Evolutionary conservation across 345 rosid genomes (phyloP), one percentile per base, ranked within the genome.

Genomic region (Psidium guajava): DNA sequence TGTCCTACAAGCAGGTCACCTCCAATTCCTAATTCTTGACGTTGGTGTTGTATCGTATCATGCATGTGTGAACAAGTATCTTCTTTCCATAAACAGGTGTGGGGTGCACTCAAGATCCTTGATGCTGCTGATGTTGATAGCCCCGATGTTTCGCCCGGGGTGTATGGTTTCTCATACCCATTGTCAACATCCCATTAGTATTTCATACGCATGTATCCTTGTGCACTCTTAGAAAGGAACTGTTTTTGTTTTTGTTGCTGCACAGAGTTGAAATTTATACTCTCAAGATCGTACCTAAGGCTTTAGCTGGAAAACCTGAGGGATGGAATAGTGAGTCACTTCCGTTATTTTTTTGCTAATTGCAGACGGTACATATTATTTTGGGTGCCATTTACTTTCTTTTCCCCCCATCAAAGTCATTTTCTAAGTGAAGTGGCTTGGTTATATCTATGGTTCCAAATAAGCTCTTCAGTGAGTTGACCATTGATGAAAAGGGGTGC

Each of bases 61-160:
- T 10, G 56, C 51, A 2, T 10, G 13, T 25, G 28, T 8, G 3
- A 5, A 50, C 11, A 25, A 50, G 12, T 40, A 13, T 50, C 54
- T 44, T 49, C 83, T 82, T 27, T 82, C 25, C 16, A 52, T 59
- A 83, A 83, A n/a, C 54, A 86, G 81, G 87, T 86, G 42, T 86
- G 87, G 87, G 84, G 82, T 82, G 87, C 82, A 36, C 84, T 86
- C 84, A 82, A 52, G 87, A 59, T 86, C 73, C 87, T 86, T 22
- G 87, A 82, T 49, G 87, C 87, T 82, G 73, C 82, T 15, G 56
- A 86, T 55, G 81, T 50, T 10, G 87, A 82, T 54, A 36, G 64
- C 42, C 87, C 87, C 14, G 82, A 86, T 58, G 84, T 81, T 82
- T 86, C 87, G 12, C 42, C 84, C 1, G 84, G 75, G 77, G 82